Conservation (phyloP, 2,329 filamentous ascomycete species). For the Colletotrichum sp. region DNA sequence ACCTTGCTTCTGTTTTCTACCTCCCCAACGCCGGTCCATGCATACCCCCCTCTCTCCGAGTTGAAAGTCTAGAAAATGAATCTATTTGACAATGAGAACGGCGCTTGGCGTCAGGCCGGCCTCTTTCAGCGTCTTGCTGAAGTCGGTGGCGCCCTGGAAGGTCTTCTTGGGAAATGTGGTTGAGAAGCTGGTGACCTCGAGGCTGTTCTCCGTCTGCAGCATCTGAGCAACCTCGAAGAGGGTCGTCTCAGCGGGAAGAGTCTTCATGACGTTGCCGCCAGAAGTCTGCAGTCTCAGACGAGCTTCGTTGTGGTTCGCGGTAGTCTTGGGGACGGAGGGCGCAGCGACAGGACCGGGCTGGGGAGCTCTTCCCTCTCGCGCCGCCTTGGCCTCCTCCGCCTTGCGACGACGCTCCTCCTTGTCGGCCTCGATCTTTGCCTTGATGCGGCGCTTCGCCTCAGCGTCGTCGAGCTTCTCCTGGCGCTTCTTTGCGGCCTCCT, state of each 20-base stretch:
- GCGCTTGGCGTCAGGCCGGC: conserved; percentile 89
- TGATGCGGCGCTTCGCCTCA: conserved; percentile 86
- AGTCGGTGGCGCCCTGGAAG: conserved; percentile 72
- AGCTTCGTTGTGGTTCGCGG: conserved; percentile 78
- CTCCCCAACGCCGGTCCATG: conserved; percentile 3
- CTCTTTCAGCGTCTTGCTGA: conserved; percentile 91
- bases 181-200: conserved; percentile 76
- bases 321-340: conserved; percentile 60
- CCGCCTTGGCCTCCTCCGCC: conserved; percentile 84
- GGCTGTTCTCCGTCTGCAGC: conserved; percentile 73
- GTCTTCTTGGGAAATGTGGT: conserved; percentile 88
- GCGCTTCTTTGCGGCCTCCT: conserved; percentile 85
- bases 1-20: not conserved
- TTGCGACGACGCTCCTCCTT: conserved; percentile 88
- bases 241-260: conserved; percentile 86
- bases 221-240: conserved; percentile 89
- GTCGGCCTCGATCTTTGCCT: conserved; percentile 93
- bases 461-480: conserved; percentile 86
- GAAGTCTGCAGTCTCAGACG: conserved; percentile 81
- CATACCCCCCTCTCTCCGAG: not conserved
- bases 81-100: conserved; percentile 76
- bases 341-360: conserved; percentile 52
- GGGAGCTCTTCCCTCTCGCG: conserved; percentile 74
- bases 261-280: conserved; percentile 82
- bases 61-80: not conserved